Percentiles rank a stretch among this genome's conserved stretches.
Evolutionary conservation across 768 basidiomycete species (phyloP).

Genomic region (Amanita inopinata): DNA sequence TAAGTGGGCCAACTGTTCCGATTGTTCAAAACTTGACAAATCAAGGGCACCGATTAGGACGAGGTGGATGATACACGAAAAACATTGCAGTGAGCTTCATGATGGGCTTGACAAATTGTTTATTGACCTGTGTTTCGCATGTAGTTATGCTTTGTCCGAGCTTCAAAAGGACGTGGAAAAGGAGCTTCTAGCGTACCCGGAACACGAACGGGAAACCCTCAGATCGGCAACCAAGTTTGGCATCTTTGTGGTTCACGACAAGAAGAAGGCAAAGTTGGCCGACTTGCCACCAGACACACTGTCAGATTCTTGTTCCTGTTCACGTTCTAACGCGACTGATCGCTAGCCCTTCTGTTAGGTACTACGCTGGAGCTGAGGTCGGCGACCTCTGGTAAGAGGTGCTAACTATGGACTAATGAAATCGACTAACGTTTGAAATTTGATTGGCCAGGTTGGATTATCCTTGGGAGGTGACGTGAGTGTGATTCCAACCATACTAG

Average conservation of each 20-base stretch:
- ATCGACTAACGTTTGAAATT: background rate
- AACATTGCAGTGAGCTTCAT: constrained; percentile 62
- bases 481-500: background rate
- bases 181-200: constrained; percentile 55
- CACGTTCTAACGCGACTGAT: background rate
- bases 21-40: background rate
- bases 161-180: constrained; percentile 81
- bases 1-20: constrained; percentile 26
- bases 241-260: constrained; percentile 93
- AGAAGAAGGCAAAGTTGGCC: constrained; percentile 79
- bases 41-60: constrained; percentile 36
- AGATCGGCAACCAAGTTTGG: constrained; percentile 69
- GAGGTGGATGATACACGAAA: constrained; percentile 86
- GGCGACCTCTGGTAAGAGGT: constrained; percentile 58
- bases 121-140: constrained; percentile 4
- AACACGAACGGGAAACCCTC: constrained; percentile 62
- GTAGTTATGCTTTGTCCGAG: constrained; percentile 86
- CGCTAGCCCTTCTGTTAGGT: constrained; percentile 27
- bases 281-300: constrained; percentile 55
- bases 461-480: constrained; percentile 73
- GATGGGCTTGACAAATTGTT: background rate
- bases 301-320: constrained; percentile 25
- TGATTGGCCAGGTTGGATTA: constrained; percentile 55
- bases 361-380: constrained; percentile 76
- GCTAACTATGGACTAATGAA: background rate